Base-by-base conservation (phyloP, 495 filamentous ascomycete genomes). In the Gamarada debralockiae region DNA sequence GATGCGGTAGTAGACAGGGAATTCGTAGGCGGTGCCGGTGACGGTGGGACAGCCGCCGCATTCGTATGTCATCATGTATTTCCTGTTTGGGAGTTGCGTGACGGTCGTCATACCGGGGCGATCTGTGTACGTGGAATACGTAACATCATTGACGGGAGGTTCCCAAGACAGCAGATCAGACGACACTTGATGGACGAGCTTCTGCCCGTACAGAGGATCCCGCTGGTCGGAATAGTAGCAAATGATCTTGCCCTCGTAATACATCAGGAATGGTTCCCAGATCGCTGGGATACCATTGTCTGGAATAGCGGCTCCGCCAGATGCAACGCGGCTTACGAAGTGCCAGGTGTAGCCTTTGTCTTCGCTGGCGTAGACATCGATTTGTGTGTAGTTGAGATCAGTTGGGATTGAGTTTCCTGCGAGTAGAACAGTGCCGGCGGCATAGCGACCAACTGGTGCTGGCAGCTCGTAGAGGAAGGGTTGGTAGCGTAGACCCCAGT, bases 201-300 rank as follows among this genome's bases (percentile, higher is more conserved):
- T 86, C 64, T 89, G 85, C 21, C 83, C 83, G 57, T 89, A 69
- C 0, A 67, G 70, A 15, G 73, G 66, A 61, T 87, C 84, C 33
- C 85, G 73, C 58, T 87, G 84, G 60, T 89, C 85, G 3, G 83
- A 80, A 66, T 87, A 89, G 65, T 81, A 89, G 66, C 68, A 69
- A 20, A 87, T 73, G 18, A 88, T 64, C 50, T 80, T 70, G 41
- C 75, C 68, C 22, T 84, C 69, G 59, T 80, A 64, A 2, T 66
- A 52, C 68, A 87, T 56, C 17, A 88, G 62, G 61, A 82, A 86
- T 0, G 85, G 85, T 64, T 89, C 85, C 85, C 85, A 88, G 5
- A 88, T 76, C 2, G 84, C 82, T 0, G 82, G 84, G 33, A 76
- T 48, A 3, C 82, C 84, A 62, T 87, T 86, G 49, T 74, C 69